A percentile compares a stretch with the other conserved stretches of the same genome.
These are phyloP conservation scores for Podaxis sp. DNA, from an alignment of 768 basidiomycete genomes.

Conservation along the genomic window DNA sequence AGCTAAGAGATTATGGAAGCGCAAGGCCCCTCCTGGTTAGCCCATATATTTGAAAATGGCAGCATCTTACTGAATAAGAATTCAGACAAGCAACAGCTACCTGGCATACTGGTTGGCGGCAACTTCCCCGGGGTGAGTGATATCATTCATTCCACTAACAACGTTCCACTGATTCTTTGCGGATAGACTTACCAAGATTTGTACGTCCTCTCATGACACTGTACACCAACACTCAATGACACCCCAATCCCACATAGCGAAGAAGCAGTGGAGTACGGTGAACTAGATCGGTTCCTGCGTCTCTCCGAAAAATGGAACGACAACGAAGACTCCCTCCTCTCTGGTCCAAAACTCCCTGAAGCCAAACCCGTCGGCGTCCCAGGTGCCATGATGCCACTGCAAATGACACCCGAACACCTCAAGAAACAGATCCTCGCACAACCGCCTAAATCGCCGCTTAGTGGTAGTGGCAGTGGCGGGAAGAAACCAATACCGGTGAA, in stretches of 20 bases:
- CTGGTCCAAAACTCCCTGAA: slow-evolving; percentile 39
- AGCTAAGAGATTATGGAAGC: slow-evolving; percentile 77
- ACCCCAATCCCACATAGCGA: slow-evolving; percentile 46
- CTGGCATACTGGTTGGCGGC: slow-evolving; percentile 79
- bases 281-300: slow-evolving; percentile 70
- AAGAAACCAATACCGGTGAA: slow-evolving; percentile 44
- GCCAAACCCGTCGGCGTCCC: slow-evolving; percentile 76
- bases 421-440: slow-evolving; percentile 53
- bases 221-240: neutral
- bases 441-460: slow-evolving; percentile 41
- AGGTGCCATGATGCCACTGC: slow-evolving; percentile 68
- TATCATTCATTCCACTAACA: slow-evolving; percentile 7
- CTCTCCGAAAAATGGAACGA: slow-evolving; percentile 75
- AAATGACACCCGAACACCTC: slow-evolving; percentile 81
- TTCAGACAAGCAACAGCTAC: slow-evolving; percentile 80
- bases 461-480: slow-evolving; percentile 30
- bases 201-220: slow-evolving; percentile 39
- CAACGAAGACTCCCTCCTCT: slow-evolving; percentile 37
- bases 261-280: slow-evolving; percentile 79
- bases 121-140: slow-evolving; percentile 72
- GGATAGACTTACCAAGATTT: slow-evolving; percentile 70
- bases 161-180: neutral
- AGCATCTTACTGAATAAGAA: neutral
- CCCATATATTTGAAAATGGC: slow-evolving; percentile 13
- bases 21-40: slow-evolving; percentile 71